Conservation (phyloP, 345 rosid species). For the Hibiscus trionum region DNA sequence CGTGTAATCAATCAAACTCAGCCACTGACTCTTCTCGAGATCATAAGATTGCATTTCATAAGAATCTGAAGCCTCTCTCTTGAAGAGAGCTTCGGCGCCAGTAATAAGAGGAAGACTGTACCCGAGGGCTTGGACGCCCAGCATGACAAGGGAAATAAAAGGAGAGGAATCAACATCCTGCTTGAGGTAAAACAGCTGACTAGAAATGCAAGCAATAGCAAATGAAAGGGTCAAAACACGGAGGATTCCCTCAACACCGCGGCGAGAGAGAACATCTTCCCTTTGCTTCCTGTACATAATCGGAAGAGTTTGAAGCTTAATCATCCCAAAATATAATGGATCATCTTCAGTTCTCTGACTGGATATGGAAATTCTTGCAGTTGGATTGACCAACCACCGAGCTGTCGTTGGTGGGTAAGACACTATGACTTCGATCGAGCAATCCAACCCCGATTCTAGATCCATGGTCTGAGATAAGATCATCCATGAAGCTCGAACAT, state of each 20-base stretch:
- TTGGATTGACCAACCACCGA: slow-evolving; percentile 71
- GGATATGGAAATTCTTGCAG: slow-evolving; percentile 55
- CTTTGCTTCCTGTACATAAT: slow-evolving; percentile 66
- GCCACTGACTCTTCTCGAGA: slow-evolving; percentile 61
- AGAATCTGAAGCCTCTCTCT: slow-evolving; percentile 39
- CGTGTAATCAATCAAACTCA: slow-evolving; percentile 54
- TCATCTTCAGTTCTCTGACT: slow-evolving; percentile 71
- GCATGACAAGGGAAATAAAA: slow-evolving; percentile 72
- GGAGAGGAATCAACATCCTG: slow-evolving; percentile 38
- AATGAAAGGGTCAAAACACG: slow-evolving; percentile 60
- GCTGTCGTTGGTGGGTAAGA: slow-evolving; percentile 77
- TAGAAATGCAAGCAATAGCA: slow-evolving; percentile 57
- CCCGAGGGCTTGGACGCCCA: slow-evolving; percentile 83
- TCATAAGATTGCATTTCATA: slow-evolving; percentile 37
- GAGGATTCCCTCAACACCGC: slow-evolving; percentile 72
- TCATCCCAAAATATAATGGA: slow-evolving; percentile 47
- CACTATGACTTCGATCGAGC: slow-evolving; percentile 49
- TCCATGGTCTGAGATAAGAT: slow-evolving; percentile 62
- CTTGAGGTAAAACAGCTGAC: slow-evolving; percentile 55
- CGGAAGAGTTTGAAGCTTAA: slow-evolving; percentile 59
- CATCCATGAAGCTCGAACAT: slow-evolving; percentile 73
- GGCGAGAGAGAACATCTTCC: slow-evolving; percentile 72
- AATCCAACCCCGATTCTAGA: slow-evolving; percentile 85
- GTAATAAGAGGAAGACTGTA: slow-evolving; percentile 75
- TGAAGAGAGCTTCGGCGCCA: slow-evolving; percentile 77